Percentiles rank a stretch among this genome's conserved stretches.
These are phyloP conservation scores for Davidsoniella neocaledoniae DNA, from an alignment of 2,329 filamentous ascomycete species.

Conservation along the genomic window DNA sequence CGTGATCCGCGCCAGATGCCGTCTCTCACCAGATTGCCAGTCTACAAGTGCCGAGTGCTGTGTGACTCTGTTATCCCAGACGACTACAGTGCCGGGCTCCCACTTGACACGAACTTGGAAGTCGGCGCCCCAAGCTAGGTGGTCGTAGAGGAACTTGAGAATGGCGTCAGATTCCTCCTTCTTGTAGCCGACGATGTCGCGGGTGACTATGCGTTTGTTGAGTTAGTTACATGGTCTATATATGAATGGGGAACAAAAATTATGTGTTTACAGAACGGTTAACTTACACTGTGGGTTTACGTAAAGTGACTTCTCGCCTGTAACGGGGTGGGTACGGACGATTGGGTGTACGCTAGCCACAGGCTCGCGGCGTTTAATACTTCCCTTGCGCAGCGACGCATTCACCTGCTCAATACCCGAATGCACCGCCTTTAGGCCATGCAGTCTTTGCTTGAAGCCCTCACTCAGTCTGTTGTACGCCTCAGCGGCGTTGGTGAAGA, in stretches of 20 bases:
- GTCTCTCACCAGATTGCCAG: conserved; percentile 62
- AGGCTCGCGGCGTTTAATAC: conserved; percentile 59
- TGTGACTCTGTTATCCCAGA: conserved; percentile 75
- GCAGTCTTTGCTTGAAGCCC: conserved; percentile 60
- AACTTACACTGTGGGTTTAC: conserved; percentile 66
- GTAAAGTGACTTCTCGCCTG: conserved; percentile 69
- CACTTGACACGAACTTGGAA: conserved; percentile 46
- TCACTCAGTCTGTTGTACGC: conserved; percentile 71
- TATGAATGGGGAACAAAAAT: too few species aligned
- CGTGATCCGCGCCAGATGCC: conserved; percentile 68
- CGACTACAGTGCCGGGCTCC: conserved; percentile 63
- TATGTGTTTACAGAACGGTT: not conserved
- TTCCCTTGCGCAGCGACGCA: conserved; percentile 46
- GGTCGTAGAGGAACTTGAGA: conserved; percentile 51
- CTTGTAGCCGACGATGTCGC: conserved; percentile 66
- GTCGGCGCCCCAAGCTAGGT: conserved; percentile 40
- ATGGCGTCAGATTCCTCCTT: conserved; percentile 70
- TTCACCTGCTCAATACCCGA: conserved; percentile 69
- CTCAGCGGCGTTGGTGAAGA: conserved; percentile 64
- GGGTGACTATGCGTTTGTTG: conserved; percentile 40
- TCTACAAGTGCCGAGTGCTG: conserved; percentile 66
- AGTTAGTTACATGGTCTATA: conserved; percentile 1
- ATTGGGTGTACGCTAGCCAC: conserved; percentile 60
- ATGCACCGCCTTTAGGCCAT: conserved; percentile 66
- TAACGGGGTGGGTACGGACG: conserved; percentile 64